Evolutionary conservation across 2,329 filamentous ascomycete species (phyloP).

Genomic region (Epichloe typhina): DNA sequence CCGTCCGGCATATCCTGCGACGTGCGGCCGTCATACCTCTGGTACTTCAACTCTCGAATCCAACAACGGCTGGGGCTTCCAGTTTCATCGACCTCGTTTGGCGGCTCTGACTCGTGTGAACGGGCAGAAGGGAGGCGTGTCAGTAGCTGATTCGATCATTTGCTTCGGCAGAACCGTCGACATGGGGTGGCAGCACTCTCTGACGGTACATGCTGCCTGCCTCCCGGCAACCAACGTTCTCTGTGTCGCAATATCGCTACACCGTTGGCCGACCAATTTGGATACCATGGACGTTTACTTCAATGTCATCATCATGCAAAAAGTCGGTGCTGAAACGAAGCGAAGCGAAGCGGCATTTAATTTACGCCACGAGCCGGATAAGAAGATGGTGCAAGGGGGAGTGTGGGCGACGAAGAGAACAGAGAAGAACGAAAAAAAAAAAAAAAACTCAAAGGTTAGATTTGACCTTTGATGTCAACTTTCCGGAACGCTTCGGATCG

Average conservation of each 20-base stretch:
- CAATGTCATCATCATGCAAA: constrained; percentile 1
- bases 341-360: not conserved
- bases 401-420: not conserved
- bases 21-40: not conserved
- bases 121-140: not conserved
- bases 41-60: not conserved
- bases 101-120: not conserved
- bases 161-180: not conserved
- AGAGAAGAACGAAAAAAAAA: not conserved
- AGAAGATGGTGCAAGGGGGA: not conserved
- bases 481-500: constrained; percentile 64
- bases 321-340: not conserved
- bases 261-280: not conserved
- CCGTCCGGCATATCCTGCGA: not conserved
- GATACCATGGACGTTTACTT: not conserved
- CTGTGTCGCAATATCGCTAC: not conserved
- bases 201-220: not conserved
- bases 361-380: not conserved
- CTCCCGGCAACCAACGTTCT: not conserved
- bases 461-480: constrained; percentile 96
- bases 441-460: constrained; percentile 36
- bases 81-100: not conserved
- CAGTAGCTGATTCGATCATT: not conserved
- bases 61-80: not conserved
- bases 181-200: not conserved